Evolutionary conservation across 2,329 filamentous ascomycete species (phyloP), one percentile per base, ranked within the genome.

Genomic region (Dothideomycetes sp.): DNA sequence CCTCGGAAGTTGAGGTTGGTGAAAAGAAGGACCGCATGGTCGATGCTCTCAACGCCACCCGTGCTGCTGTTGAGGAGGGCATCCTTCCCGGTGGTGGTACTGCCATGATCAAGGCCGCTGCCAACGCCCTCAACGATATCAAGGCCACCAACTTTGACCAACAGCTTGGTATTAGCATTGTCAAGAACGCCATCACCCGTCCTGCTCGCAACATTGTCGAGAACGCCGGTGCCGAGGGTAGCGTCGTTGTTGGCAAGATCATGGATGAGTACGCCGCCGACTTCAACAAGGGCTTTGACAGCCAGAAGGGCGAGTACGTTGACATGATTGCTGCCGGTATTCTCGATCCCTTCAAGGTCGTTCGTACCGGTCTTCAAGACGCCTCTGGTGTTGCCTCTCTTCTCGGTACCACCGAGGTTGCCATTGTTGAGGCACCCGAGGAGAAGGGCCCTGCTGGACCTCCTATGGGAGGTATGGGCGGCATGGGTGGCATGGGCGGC

Each of bases 1-100:
- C 88, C 50, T 96, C 89, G 49, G 91, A 98, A 71, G 89, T 98
- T 51, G 91, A 98, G 76, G 91, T 98, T 44, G 83, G 88, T 53
- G 91, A 98, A 80, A 98, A 98, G 86, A 98, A 98, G 80, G 91
- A 98, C 67, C 86, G 91, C 64, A 94, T 96, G 57, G 91, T 98
- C 48, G 91, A 98, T 68, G 91, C 91, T 46, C 74, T 98, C 48
- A 98, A 98, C 69, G 91, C 91, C 53, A 98, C 91, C 51, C 89
- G 91, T 57, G 91, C 91, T 54, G 91, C 91, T 58, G 91, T 98
- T 52, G 91, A 98, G 78, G 88, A 96, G 71, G 91, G 91, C 69
- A 98, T 98, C 66, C 82, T 98, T 51, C 91, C 91, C 53, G 91
- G 91, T 73, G 91, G 91, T 78, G 91, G 91, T 64, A 98, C 91